A percentile compares a stretch with the other conserved stretches of the same genome.
Evolutionary conservation across 2,329 filamentous ascomycete species (phyloP).

Genomic region (Talaromyces sp.): DNA sequence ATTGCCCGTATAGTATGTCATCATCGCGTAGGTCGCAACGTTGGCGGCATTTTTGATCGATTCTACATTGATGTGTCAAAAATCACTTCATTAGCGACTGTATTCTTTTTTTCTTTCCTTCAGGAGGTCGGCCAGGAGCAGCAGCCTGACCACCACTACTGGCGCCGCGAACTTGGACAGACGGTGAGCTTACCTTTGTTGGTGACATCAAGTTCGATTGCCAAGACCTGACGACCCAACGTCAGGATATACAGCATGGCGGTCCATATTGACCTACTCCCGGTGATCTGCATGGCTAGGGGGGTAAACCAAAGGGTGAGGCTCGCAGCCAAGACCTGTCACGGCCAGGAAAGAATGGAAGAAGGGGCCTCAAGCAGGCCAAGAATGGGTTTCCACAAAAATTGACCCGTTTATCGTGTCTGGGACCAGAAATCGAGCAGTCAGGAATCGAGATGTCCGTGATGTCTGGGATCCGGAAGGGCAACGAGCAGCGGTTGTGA

Average conservation of each 20-base stretch:
- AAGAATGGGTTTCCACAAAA: too few species aligned
- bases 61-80: constrained; percentile 25
- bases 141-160: not conserved
- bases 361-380: too few species aligned
- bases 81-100: not conserved
- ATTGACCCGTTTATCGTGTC: too few species aligned
- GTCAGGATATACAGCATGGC: constrained; percentile 9
- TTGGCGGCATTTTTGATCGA: constrained; percentile 50
- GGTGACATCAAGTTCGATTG: constrained; percentile 10
- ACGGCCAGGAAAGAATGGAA: too few species aligned
- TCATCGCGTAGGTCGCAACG: constrained; percentile 51
- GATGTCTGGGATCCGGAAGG: not conserved
- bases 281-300: constrained; percentile 10
- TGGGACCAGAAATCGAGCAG: too few species aligned
- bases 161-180: too few species aligned
- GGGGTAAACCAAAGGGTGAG: not conserved
- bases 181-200: constrained; percentile 10
- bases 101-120: too few species aligned
- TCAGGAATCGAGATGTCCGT: too few species aligned
- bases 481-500: too few species aligned
- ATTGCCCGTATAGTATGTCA: constrained; percentile 58
- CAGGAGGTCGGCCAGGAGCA: too few species aligned
- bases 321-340: too few species aligned
- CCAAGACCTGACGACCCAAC: constrained; percentile 5
- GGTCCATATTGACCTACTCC: constrained; percentile 12